phyloP scores from a whole-genome alignment of 2,329 filamentous ascomycete genomes.

The Myriosclerotinia duriaeana region DNA sequence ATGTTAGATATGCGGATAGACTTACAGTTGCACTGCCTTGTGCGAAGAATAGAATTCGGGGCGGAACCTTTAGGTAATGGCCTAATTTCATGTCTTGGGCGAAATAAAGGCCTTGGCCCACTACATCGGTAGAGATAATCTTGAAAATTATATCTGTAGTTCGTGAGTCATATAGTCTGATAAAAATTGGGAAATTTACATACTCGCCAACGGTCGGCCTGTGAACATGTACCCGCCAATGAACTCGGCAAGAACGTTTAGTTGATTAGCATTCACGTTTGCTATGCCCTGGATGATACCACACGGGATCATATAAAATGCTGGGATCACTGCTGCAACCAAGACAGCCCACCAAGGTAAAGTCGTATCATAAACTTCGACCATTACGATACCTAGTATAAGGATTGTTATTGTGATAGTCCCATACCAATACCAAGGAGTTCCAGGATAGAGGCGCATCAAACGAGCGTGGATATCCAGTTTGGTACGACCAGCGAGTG shows the following conservation, averaged over 20 bases:
- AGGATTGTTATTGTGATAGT: conserved; percentile 50
- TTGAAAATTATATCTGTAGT: conserved; percentile 77
- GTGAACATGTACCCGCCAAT: conserved; percentile 50
- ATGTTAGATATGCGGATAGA: conserved; percentile 44
- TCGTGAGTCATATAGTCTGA: conserved; percentile 48
- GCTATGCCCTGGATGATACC: conserved; percentile 50
- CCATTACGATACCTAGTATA: conserved; percentile 42
- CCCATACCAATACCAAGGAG: conserved; percentile 47
- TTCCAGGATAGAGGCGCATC: conserved; percentile 55
- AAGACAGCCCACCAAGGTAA: conserved; percentile 42
- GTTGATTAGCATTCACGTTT: conserved; percentile 49
- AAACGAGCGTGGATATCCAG: conserved; percentile 54
- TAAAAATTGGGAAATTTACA: conserved; percentile 48
- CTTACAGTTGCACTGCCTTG: conserved; percentile 58
- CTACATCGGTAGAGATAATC: conserved; percentile 50
- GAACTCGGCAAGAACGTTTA: conserved; percentile 52
- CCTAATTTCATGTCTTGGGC: conserved; percentile 53
- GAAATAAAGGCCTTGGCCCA: conserved; percentile 50
- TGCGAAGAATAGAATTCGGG: conserved; percentile 57
- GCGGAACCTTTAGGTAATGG: conserved; percentile 48
- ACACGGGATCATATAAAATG: conserved; percentile 39
- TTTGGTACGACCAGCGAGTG: conserved; percentile 38
- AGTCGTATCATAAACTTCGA: conserved; percentile 32
- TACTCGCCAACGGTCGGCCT: conserved; percentile 58
- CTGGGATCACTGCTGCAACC: conserved; percentile 39